Evolutionary conservation across 1,139 yeast species (phyloP), one percentile per base, ranked within the genome.

Genomic region (Protomyces lactucae-debilis): DNA sequence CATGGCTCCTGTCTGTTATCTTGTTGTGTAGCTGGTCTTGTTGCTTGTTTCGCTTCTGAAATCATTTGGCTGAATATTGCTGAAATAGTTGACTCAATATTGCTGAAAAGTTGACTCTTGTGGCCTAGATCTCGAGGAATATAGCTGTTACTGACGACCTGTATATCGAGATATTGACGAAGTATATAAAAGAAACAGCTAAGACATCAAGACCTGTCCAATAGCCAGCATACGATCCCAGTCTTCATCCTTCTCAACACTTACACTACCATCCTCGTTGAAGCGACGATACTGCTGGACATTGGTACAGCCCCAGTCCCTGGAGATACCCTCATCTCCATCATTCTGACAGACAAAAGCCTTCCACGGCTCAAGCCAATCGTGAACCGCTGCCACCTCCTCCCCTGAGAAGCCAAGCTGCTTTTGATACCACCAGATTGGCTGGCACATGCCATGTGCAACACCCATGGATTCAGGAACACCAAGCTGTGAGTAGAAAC

Each of bases 391-490:
- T 52, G 70, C 69, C 56, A 75, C 77, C 5, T 71, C 70, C 36
- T 72, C 72, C 0, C 67, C 65, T 54, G 71, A 71, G n/a, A 75
- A 76, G 25, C 69, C 71, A 48, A 71, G 67, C 18, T 67, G 57
- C 53, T 68, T 67, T 56, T 72, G 74, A 61, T 73, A 60, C 64
- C 64, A 76, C 79, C 78, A 76, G 28, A 76, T 64, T 18, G 72
- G 70, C 54, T 72, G 65, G 64, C 76, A 78, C 39, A 71, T 73
- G 4, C 73, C 78, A 67, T 76, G 79, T n/a, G 53, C 64, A 8
- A 60, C 51, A 16, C 64, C 64, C 46, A 9, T 70, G 57, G 71
- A 70, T 25, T 72, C 69, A 8, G 56, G 57, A 16, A 59, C 37
- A 18, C 63, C 63, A 21, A 52, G 23, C 14, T 10, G n/a, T 56